Percentiles rank a stretch among this genome's conserved stretches.
Conservation (phyloP, 176 grass and related monocot species). For the Eragrostis nindensis region DNA sequence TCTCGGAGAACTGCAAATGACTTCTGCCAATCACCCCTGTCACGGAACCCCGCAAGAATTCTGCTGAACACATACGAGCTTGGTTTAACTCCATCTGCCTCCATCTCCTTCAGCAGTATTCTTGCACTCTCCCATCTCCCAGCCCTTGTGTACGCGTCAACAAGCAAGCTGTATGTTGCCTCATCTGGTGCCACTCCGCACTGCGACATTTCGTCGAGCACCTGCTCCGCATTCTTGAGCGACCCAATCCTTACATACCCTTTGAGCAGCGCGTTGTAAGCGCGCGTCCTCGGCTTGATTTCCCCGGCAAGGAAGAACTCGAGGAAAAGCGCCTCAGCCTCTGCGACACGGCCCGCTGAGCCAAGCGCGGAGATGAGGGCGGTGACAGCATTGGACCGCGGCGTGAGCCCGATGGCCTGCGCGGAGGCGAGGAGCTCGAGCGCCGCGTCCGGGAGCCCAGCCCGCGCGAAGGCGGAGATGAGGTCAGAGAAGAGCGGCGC, state of each 20-base stretch:
- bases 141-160: conserved; percentile 79
- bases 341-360: conserved; percentile 59
- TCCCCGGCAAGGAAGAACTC: conserved; percentile 88
- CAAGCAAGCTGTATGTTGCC: conserved; percentile 81
- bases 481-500: conserved; percentile 85
- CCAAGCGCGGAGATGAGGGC: conserved; percentile 81
- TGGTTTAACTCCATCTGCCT: conserved; percentile 66
- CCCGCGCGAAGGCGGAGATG: conserved; percentile 74
- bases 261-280: conserved; percentile 95
- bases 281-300: conserved; percentile 67
- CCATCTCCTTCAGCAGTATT: conserved; percentile 95
- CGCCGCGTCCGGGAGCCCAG: conserved; percentile 67
- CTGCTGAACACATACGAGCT: conserved; percentile 88
- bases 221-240: conserved; percentile 76
- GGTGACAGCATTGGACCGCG: conserved; percentile 74
- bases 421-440: conserved; percentile 75
- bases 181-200: conserved; percentile 79
- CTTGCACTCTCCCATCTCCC: conserved; percentile 92
- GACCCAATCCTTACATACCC: conserved; percentile 82
- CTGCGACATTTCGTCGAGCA: conserved; percentile 83
- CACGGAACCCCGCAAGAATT: conserved; percentile 77
- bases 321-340: conserved; percentile 87
- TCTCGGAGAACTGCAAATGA: conserved; percentile 81
- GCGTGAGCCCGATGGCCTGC: conserved; percentile 91
- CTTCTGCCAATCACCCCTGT: conserved; percentile 95